Evolutionary conservation across 495 filamentous ascomycete genomes (phyloP).

Genomic region (Hypoxylon intermedium): DNA sequence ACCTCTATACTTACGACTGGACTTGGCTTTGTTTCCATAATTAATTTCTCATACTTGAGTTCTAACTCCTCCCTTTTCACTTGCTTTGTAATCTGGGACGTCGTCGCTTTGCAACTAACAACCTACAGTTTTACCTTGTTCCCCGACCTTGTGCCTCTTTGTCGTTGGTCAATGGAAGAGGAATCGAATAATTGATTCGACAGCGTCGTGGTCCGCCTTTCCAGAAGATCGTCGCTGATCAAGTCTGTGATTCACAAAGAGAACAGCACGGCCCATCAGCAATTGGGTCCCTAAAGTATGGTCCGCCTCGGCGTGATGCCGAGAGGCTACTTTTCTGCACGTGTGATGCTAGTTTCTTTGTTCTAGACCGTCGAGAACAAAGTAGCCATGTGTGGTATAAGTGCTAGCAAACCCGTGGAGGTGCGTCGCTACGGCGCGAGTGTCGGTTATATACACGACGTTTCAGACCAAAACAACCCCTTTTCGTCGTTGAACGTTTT

Average conservation of each 20-base stretch:
- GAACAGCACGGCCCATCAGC: neutral
- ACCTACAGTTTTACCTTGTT: constrained; percentile 13
- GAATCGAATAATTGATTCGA: neutral
- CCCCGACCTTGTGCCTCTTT: constrained; percentile 7
- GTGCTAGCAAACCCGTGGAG: neutral
- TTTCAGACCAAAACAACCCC: neutral
- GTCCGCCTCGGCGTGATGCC: neutral
- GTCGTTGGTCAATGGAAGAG: constrained; percentile 8
- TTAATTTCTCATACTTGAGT: constrained; percentile 3
- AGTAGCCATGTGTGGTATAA: constrained; percentile 19
- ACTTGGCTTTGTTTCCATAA: constrained; percentile 1
- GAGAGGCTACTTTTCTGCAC: neutral
- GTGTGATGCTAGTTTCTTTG: constrained; percentile 9
- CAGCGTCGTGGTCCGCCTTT: neutral
- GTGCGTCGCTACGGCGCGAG: neutral
- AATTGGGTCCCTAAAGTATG: neutral
- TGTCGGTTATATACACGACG: constrained; percentile 2
- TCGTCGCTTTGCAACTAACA: constrained; percentile 14
- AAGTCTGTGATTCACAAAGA: constrained; percentile 7
- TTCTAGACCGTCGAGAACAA: constrained; percentile 16
- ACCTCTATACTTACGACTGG: neutral
- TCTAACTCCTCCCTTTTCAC: constrained; percentile 1
- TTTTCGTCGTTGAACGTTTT: constrained; percentile 2
- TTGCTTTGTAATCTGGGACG: constrained; percentile 15
- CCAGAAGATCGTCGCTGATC: constrained; percentile 1